phyloP scores from a whole-genome alignment of 2,329 filamentous ascomycete genomes.

The Clarireedia hainanense region DNA sequence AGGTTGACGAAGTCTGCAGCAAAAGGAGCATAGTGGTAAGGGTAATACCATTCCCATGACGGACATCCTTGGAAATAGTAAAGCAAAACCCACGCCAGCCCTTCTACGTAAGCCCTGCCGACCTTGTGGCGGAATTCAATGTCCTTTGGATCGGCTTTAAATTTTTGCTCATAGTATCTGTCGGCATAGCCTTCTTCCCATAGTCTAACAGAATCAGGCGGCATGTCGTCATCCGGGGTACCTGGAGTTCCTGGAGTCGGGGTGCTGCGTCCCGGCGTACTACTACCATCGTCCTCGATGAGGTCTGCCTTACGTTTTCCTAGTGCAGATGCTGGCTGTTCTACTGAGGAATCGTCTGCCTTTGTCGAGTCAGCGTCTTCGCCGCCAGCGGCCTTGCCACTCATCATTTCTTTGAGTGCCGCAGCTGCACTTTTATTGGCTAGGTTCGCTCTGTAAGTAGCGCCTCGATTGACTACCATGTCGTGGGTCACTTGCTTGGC shows the following conservation, averaged over 20 bases:
- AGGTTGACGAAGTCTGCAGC: slow-evolving; percentile 89
- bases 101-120: slow-evolving; percentile 85
- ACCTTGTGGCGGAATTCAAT: slow-evolving; percentile 83
- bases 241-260: slow-evolving; percentile 41
- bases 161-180: slow-evolving; percentile 96
- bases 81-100: slow-evolving; percentile 86
- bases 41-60: slow-evolving; percentile 99
- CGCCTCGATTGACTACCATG: slow-evolving; percentile 71
- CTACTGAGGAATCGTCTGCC: slow-evolving; percentile 16
- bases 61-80: slow-evolving; percentile 99
- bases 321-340: slow-evolving; percentile 42
- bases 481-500: slow-evolving; percentile 68
- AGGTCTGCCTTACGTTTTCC: slow-evolving; percentile 73
- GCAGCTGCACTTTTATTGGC: slow-evolving; percentile 95
- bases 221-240: slow-evolving; percentile 48
- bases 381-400: slow-evolving; percentile 26
- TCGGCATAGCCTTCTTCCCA: slow-evolving; percentile 97
- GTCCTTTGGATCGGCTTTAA: slow-evolving; percentile 73
- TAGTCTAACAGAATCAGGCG: slow-evolving; percentile 74
- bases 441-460: slow-evolving; percentile 59
- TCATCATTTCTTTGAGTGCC: slow-evolving; percentile 70
- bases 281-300: slow-evolving; percentile 51
- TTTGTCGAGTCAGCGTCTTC: slow-evolving; percentile 7
- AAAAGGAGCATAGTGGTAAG: slow-evolving; percentile 96
- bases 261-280: slow-evolving; percentile 52